phyloP scores from a whole-genome alignment of 1,284 basidiomycete genomes.

The Trichosporon sp. region DNA sequence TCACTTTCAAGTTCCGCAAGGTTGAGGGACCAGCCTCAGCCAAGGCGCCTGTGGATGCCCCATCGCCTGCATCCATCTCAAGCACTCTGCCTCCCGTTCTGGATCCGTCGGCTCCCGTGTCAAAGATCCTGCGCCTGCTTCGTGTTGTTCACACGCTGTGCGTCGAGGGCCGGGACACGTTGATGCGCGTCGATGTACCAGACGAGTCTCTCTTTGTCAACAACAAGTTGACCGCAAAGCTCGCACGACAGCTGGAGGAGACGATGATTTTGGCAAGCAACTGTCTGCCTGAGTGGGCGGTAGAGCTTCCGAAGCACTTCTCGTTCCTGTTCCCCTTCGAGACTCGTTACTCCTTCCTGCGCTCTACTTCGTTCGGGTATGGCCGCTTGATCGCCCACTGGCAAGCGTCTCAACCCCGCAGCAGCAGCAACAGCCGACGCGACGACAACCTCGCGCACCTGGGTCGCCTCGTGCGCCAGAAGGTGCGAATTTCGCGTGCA shows the following conservation, averaged over 20 bases:
- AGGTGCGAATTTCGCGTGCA: constrained; percentile 92
- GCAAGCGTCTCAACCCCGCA: constrained; percentile 75
- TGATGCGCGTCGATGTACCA: constrained; percentile 48
- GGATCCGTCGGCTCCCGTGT: constrained; percentile 79
- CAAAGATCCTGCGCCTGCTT: constrained; percentile 87
- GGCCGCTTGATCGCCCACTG: constrained; percentile 87
- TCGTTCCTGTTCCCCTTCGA: constrained; percentile 98
- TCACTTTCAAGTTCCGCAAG: constrained; percentile 83
- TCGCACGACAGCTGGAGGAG: constrained; percentile 96
- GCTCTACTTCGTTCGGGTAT: constrained; percentile 96
- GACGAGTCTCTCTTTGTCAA: constrained; percentile 88
- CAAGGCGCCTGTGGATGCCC: constrained; percentile 40
- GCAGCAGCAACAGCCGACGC: constrained; percentile 71
- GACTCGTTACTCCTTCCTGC: constrained; percentile 92
- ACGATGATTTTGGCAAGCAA: constrained; percentile 98
- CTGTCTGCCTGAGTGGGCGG: constrained; percentile 94
- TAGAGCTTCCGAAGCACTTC: constrained; percentile 90
- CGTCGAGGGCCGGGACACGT: constrained; percentile 59
- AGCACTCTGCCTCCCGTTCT: constrained; percentile 66
- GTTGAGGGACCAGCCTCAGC: constrained; percentile 74
- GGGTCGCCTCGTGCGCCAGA: constrained; percentile 88
- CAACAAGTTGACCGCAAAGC: constrained; percentile 96
- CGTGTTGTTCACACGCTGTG: constrained; percentile 79
- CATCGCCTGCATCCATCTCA: constrained; percentile 47
- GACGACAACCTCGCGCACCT: constrained; percentile 91